Evolutionary conservation across 2,329 filamentous ascomycete genomes (phyloP).

Genomic region (Daldinia sp.): DNA sequence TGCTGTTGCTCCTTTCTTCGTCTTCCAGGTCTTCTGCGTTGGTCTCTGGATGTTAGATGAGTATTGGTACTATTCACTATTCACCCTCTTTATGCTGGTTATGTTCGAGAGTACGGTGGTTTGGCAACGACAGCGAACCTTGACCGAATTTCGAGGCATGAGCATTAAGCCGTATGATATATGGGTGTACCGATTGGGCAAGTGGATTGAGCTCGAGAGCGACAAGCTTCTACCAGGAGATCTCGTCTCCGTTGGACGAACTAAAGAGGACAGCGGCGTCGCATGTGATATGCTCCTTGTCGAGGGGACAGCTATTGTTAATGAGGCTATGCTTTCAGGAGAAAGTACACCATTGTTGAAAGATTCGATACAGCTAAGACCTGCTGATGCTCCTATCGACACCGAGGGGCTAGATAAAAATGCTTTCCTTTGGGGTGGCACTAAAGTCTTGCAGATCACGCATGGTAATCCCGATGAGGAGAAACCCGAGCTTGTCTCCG

Average conservation of each 20-base stretch:
- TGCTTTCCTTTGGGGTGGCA: conserved; percentile 94
- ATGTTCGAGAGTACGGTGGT: conserved; percentile 98
- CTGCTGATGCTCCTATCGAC: conserved; percentile 80
- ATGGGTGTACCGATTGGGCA: conserved; percentile 85
- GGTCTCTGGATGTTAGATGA: conserved; percentile 98
- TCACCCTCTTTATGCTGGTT: conserved; percentile 98
- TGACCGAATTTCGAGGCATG: conserved; percentile 98
- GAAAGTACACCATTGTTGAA: conserved; percentile 97
- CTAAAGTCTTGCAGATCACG: conserved; percentile 94
- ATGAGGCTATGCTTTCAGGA: conserved; percentile 98
- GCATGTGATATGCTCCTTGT: conserved; percentile 97
- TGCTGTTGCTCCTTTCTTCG: conserved; percentile 97
- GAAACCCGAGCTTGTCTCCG: conserved; percentile 74
- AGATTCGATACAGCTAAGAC: conserved; percentile 91
- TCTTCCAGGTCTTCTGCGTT: conserved; percentile 98
- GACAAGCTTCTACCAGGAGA: conserved; percentile 94
- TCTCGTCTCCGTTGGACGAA: conserved; percentile 88
- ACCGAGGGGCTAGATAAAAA: conserved; percentile 96
- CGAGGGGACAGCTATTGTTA: conserved; percentile 95
- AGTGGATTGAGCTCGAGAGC: conserved; percentile 88
- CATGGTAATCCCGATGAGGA: conserved; percentile 83
- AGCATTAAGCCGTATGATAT: conserved; percentile 98
- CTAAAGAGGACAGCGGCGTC: conserved; percentile 96
- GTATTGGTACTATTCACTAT: conserved; percentile 99
- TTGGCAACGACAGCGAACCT: conserved; percentile 95